Evolutionary conservation across 768 basidiomycete genomes (phyloP).

Genomic region (Stropharia rugosoannulata): DNA sequence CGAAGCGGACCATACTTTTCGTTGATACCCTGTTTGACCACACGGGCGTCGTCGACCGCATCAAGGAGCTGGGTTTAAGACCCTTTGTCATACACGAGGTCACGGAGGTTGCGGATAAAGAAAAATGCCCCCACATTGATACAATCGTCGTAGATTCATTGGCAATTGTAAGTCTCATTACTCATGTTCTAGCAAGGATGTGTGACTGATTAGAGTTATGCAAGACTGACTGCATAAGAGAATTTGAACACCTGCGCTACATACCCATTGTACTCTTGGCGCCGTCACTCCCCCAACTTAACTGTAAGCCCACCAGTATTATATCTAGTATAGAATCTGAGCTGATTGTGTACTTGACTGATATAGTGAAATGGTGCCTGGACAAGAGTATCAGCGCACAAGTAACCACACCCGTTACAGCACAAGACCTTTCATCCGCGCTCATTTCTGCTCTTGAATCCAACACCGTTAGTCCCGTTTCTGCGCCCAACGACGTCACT

Average conservation of each 20-base stretch:
- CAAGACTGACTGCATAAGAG: slow-evolving; percentile 87
- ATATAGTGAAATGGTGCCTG: slow-evolving; percentile 88
- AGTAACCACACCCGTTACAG: slow-evolving; percentile 85
- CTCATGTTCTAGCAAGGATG: neutral
- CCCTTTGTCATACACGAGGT: slow-evolving; percentile 77
- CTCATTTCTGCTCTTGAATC: slow-evolving; percentile 93
- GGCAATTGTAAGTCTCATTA: slow-evolving; percentile 58
- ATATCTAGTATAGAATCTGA: slow-evolving; percentile 4
- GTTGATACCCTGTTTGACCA: slow-evolving; percentile 82
- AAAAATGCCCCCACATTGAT: slow-evolving; percentile 85
- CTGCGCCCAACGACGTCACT: slow-evolving; percentile 79
- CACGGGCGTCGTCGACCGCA: slow-evolving; percentile 72
- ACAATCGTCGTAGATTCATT: slow-evolving; percentile 95
- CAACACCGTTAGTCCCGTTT: slow-evolving; percentile 87
- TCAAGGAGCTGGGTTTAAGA: slow-evolving; percentile 77
- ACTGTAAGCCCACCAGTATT: slow-evolving; percentile 48
- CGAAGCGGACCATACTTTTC: slow-evolving; percentile 86
- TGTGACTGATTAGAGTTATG: slow-evolving; percentile 7
- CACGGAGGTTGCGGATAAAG: slow-evolving; percentile 79
- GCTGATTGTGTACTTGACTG: slow-evolving; percentile 8
- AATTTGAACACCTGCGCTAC: slow-evolving; percentile 92
- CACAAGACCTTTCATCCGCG: slow-evolving; percentile 88
- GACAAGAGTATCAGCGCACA: slow-evolving; percentile 97
- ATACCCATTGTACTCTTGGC: slow-evolving; percentile 93
- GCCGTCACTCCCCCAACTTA: slow-evolving; percentile 72